Percentiles rank a stretch among this genome's conserved stretches.
Conservation (phyloP, 2,329 filamentous ascomycete species). For the Epichloe brachyelytri region DNA sequence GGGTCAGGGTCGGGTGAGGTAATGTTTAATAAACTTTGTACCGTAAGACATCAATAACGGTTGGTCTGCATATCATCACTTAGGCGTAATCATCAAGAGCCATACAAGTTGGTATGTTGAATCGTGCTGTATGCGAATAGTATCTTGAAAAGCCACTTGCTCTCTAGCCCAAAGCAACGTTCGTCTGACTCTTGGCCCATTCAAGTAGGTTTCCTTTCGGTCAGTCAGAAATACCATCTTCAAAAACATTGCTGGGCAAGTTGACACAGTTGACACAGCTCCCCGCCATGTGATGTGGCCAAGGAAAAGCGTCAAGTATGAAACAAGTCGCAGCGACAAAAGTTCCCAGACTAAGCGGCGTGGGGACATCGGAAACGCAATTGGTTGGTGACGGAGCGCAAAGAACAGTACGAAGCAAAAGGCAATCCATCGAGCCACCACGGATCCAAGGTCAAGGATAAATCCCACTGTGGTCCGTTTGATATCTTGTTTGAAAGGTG, state of each 20-base stretch:
- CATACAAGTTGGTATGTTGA: no score
- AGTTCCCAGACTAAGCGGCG: background rate
- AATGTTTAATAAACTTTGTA: background rate
- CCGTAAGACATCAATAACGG: background rate
- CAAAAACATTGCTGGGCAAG: no score
- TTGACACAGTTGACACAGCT: no score
- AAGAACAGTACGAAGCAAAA: background rate
- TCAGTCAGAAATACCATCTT: background rate
- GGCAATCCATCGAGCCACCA: background rate
- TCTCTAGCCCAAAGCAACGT: no score
- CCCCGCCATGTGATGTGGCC: no score
- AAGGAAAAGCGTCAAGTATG: background rate
- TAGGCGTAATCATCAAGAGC: no score
- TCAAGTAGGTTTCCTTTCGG: background rate
- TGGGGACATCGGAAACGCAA: background rate
- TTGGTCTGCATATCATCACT: no score
- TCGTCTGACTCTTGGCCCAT: no score
- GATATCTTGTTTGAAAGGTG: no score
- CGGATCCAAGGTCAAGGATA: background rate
- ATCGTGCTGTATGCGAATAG: no score
- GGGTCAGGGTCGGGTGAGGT: constrained; percentile 4
- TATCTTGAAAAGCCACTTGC: no score
- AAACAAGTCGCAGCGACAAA: background rate
- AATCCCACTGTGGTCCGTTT: background rate
- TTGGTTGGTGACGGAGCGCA: background rate